Conservation (phyloP, 148 eudicot species). For the Chenopodium quinoa region DNA sequence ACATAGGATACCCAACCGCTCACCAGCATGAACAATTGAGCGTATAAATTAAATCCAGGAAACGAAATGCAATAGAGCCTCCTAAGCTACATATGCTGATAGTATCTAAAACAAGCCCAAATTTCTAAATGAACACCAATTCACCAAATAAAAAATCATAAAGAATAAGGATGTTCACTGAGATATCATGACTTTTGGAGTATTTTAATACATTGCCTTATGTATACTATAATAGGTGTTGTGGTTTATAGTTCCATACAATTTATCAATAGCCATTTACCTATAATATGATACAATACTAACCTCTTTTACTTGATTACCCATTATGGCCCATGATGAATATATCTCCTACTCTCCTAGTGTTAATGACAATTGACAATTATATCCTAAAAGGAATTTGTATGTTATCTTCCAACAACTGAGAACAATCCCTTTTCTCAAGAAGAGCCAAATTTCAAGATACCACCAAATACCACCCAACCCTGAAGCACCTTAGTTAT, state of each 20-base stretch:
- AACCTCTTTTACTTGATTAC: neutral
- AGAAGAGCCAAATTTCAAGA: neutral
- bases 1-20: neutral
- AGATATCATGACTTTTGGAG: neutral
- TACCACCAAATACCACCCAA: neutral
- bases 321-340: neutral
- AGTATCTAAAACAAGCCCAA: neutral
- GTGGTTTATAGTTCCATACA: neutral
- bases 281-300: neutral
- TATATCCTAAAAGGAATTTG: no score
- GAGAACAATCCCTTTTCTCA: neutral
- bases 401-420: neutral
- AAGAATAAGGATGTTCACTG: neutral
- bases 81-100: neutral
- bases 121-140: neutral
- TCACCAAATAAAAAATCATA: neutral
- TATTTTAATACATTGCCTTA: neutral
- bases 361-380: neutral
- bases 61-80: neutral
- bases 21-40: neutral
- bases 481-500: neutral
- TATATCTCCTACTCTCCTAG: neutral
- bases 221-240: neutral
- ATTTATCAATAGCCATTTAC: neutral
- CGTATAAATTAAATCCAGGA: neutral